Conservation (phyloP, 441 rosid species). For the Jatropha podagrica region DNA sequence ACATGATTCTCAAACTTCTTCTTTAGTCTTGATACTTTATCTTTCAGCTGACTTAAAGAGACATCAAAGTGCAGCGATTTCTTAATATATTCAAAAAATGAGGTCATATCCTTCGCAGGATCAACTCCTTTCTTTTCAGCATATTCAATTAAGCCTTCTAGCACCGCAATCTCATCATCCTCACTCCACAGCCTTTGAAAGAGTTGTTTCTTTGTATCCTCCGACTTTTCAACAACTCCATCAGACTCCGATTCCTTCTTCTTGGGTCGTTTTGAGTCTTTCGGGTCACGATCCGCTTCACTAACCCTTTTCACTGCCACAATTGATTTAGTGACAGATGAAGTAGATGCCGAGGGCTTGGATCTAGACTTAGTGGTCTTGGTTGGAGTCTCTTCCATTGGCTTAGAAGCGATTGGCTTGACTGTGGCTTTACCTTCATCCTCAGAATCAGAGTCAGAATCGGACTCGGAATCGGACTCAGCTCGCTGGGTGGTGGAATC, state of each 20-base stretch:
- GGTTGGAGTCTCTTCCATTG: slow-evolving; percentile 22
- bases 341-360: slow-evolving; percentile 1
- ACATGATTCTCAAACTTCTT: slow-evolving; percentile 38
- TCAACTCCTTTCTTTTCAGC: slow-evolving; percentile 30
- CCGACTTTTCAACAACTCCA: slow-evolving; percentile 11
- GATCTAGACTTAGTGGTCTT: slow-evolving; percentile 22
- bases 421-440: slow-evolving; percentile 13
- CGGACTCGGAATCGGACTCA: slow-evolving; percentile 16
- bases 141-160: slow-evolving; percentile 42
- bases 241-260: slow-evolving; percentile 23
- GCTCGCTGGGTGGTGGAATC: slow-evolving; percentile 10
- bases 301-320: slow-evolving; percentile 20
- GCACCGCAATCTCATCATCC: slow-evolving; percentile 41
- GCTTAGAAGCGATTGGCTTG: slow-evolving; percentile 30
- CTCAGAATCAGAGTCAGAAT: slow-evolving; percentile 38
- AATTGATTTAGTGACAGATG: slow-evolving; percentile 22
- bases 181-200: slow-evolving; percentile 32
- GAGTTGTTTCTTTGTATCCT: slow-evolving; percentile 14
- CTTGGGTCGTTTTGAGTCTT: slow-evolving; percentile 33
- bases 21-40: slow-evolving; percentile 37
- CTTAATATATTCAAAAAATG: slow-evolving; percentile 36
- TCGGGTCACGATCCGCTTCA: slow-evolving; percentile 10
- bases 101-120: slow-evolving; percentile 32
- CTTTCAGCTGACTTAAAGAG: slow-evolving; percentile 29
- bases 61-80: slow-evolving; percentile 36